Base-by-base conservation (phyloP, 2,329 filamentous ascomycete species). In the Fusarium avenaceum region DNA sequence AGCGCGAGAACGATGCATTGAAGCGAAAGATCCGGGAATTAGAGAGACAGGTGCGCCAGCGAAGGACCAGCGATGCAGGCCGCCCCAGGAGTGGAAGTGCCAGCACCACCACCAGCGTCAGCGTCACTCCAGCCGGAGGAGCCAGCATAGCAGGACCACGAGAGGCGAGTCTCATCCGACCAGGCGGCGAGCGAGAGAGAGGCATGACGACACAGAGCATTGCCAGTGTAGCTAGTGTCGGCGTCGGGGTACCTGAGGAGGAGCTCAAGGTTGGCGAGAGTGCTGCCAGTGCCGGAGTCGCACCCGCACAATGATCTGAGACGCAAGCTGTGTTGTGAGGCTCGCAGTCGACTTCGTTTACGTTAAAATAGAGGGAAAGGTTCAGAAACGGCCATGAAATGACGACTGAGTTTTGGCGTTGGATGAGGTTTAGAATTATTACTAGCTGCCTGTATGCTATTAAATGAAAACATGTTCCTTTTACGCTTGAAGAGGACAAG, bases 191-290 rank as follows among this genome's bases (percentile, higher is more conserved):
- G 17, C 72, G 77, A 4, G 83, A 85, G 49, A 79, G 84, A 46
- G 80, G 81, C 7, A 71, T 76, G 73, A 79, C 78, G 5, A 72
- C 75, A 6, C 78, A 82, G 26, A 86, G 84, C 71, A 76, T 80
- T 51, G 58, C 82, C 53, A 87, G 84, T 58, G 73, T 81, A 7
- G 81, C 78, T 46, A 87, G 84, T 59, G 75, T 82, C 4, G 85
- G 78, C 7, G 82, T 87, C 1, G 86, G 86, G 3, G 86, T 88
- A 4, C 83, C 86, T 0, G 87, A 89, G 43, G 86, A 89, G 46
- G 87, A 88, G 73, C 76, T 90, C 43, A 82, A 82, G 51, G 86
- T 90, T 28, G 87, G 87, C 3, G 87, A 90, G 79, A 89, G 87
- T 65, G 87, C 87, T 1, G 85, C 86, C 2, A 88, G 85, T 69